Conservation (phyloP, 441 rosid genomes). For the Gossypium davidsonii region DNA sequence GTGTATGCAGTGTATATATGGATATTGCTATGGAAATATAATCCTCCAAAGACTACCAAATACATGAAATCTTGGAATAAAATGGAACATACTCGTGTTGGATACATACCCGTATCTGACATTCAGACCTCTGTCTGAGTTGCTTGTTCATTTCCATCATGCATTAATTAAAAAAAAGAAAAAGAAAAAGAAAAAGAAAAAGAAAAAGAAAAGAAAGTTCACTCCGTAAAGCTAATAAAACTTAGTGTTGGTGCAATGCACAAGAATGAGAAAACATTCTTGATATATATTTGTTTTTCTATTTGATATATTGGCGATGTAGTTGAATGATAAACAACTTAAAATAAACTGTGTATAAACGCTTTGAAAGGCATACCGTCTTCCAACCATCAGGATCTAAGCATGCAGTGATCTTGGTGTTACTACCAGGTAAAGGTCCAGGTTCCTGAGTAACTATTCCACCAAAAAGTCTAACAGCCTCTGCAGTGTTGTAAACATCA, state of each 20-base stretch:
- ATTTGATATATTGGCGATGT: background rate
- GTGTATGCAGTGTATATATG: no score
- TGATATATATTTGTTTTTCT: background rate
- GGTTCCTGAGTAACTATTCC: conserved; percentile 36
- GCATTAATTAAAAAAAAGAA: no score
- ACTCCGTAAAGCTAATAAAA: background rate
- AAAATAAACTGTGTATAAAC: background rate
- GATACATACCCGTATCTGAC: no score
- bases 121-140: no score
- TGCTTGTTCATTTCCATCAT: background rate
- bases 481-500: conserved; percentile 26
- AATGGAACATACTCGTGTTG: no score
- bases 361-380: conserved; percentile 25
- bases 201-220: background rate
- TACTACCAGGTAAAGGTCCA: conserved; percentile 47
- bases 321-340: background rate
- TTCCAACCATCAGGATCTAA: conserved; percentile 54
- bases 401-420: conserved; percentile 47
- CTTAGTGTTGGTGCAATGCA: background rate
- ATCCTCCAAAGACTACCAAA: no score
- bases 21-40: no score
- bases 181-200: no score
- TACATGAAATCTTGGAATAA: no score
- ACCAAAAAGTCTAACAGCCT: conserved; percentile 37
- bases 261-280: background rate